These are phyloP conservation scores for Cryptosporidium sp. DNA, from an alignment of 169 alveolate species.

Conservation along the genomic window DNA sequence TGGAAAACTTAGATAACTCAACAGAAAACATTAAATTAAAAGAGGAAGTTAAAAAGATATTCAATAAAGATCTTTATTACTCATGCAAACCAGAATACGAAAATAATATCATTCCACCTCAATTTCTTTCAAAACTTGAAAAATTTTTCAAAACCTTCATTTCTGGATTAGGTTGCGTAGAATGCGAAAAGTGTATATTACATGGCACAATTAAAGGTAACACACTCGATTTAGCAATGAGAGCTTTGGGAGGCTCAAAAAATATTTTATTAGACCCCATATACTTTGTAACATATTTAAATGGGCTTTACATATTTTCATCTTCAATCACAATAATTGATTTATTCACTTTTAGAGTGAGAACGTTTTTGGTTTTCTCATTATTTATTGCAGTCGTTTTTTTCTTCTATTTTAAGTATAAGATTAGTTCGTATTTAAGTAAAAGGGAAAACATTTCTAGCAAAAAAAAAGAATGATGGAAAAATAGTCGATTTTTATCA, in stretches of 20 bases:
- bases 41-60: constrained; percentile 2
- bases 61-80: constrained; percentile 17
- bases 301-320: constrained; percentile 61
- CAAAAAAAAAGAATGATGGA: background rate
- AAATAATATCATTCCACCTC: constrained; percentile 2
- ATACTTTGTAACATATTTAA: constrained; percentile 36
- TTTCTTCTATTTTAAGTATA: background rate
- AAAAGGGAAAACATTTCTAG: background rate
- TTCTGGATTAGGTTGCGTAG: constrained; percentile 54
- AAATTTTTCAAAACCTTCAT: constrained; percentile 39
- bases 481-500: background rate
- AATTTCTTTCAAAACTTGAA: background rate
- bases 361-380: background rate
- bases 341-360: constrained; percentile 37
- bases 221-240: constrained; percentile 43
- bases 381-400: background rate
- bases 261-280: constrained; percentile 11
- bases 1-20: constrained; percentile 29
- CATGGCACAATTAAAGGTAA: constrained; percentile 71
- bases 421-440: background rate
- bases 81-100: constrained; percentile 41
- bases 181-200: constrained; percentile 68
- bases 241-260: constrained; percentile 14
- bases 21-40: constrained; percentile 12
- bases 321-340: constrained; percentile 49